Evolutionary conservation across 2,329 filamentous ascomycete genomes (phyloP), one percentile per base, ranked within the genome.

Genomic region (Alternaria angustiovoidea): DNA sequence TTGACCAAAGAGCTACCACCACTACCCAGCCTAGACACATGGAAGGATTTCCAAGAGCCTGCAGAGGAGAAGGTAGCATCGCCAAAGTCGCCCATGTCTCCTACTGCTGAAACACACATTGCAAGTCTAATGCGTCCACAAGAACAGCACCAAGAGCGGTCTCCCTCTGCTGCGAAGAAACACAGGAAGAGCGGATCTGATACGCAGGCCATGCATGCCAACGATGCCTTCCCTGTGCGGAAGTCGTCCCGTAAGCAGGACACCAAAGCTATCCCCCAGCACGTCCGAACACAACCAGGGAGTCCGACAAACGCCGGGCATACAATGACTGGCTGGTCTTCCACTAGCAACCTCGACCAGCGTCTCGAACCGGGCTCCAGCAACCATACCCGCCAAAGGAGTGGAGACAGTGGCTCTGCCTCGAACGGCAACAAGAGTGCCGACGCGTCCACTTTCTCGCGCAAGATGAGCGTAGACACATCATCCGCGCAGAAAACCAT

Each of bases 1-100:
- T 72, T 84, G 32, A 84, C 84, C 65, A 71, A 81, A 56, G 81
- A 83, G 59, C 68, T 84, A 24, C 82, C 82, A 34, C 82, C 82
- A 4, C 63, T 84, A 11, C 82, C 82, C 7, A 78, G 81, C 48
- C 71, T 84, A 6, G 81, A 83, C 57, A 76, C 70, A 4, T 78
- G 76, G 76, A 75, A 74, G 49, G 68, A 75, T 14, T 57, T 58
- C 7, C 64, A 70, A 41, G 51, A 63, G 26, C 56, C 59, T 36
- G 51, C 52, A 41, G 57, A 62, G 34, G 68, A 71, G 26, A 49
- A 65, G n/a, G 54, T 49, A 11, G 65, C 63, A 39, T 62, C 67
- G 12, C 61, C 66, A 16, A 58, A 49, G 39, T 64, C 66, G 16
- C 69, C 72, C 7, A 59, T 51, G 36, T 65, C 67, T 12, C 69